Evolutionary conservation across 768 basidiomycete genomes (phyloP).

Genomic region (Stropharia rugosoannulata): DNA sequence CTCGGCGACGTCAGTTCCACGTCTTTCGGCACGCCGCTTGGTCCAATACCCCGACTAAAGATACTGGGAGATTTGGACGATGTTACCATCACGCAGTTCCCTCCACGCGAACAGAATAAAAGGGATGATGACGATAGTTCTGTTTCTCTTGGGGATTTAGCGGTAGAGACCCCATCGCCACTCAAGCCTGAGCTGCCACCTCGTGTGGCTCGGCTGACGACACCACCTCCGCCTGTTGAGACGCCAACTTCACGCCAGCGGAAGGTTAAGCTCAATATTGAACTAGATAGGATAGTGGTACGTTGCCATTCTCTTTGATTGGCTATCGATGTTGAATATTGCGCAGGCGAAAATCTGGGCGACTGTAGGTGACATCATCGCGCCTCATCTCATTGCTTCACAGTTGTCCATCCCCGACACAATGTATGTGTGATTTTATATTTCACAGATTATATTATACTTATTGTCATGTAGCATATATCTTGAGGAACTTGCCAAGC

Average conservation of each 20-base stretch:
- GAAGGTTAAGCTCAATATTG: constrained; percentile 54
- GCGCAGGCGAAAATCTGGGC: constrained; percentile 67
- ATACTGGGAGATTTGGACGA: constrained; percentile 16
- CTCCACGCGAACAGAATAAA: neutral
- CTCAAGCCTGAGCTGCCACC: neutral
- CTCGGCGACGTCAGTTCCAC: constrained; percentile 49
- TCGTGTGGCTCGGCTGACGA: neutral
- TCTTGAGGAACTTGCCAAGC: constrained; percentile 53
- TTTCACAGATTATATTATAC: neutral
- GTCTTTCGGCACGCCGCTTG: constrained; percentile 38
- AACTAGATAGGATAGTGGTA: constrained; percentile 66
- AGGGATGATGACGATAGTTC: neutral
- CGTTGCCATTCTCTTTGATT: constrained; percentile 21
- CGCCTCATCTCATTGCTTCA: constrained; percentile 35
- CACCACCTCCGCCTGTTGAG: constrained; percentile 16
- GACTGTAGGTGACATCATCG: constrained; percentile 62
- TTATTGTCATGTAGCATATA: constrained; percentile 39
- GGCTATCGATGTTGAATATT: neutral
- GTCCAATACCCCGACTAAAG: constrained; percentile 9
- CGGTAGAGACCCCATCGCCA: neutral
- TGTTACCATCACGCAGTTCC: constrained; percentile 12
- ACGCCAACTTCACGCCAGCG: constrained; percentile 15
- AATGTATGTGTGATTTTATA: constrained; percentile 13
- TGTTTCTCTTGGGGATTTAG: neutral
- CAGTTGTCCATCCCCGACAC: constrained; percentile 27